Base-by-base conservation (phyloP, 1,139 yeast genomes). In the Candida tunisiensis region DNA sequence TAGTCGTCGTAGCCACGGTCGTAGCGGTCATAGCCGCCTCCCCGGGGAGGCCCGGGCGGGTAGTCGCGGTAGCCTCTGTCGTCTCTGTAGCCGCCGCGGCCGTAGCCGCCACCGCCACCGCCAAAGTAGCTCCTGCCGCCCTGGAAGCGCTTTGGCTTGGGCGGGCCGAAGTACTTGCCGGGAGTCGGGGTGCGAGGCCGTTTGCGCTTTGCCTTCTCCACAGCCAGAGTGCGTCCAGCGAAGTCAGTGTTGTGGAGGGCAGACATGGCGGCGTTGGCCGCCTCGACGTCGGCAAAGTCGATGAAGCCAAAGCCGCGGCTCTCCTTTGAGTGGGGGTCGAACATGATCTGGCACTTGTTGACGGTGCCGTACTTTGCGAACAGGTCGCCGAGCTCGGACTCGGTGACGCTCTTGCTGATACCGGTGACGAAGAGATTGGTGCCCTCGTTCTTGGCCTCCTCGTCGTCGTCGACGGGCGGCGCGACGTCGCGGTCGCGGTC, bases 171-270 rank as follows among this genome's bases (percentile, higher is more conserved):
- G 38, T 53, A 53, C 36, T 45, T 49, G 23, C 59, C 59, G n/a
- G 59, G 59, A 3, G 59, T 53, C 15, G 59, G 59, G 11, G 57
- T 49, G 24, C 56, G 44, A 21, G 59, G 55, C 22, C 57, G 40
- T 35, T 47, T 45, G 25, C 59, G 48, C 31, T 47, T 47, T 21
- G 59, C 59, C 33, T 42, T 42, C 29, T 54, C 57, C 22, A 53
- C 43, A 16, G 47, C 37, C 23, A 53, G 37, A 11, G 44, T 35
- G 25, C 47, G 39, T 16, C 58, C 59, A 8, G 44, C 49, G 13
- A 48, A 27, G 21, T 40, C 47, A 18, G 32, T 32, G 15, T 56
- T 56, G 25, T 45, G 39, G 17, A 52, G 39, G n/a, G 37, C 44
- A 23, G 35, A 38, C 14, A 50, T 31, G n/a, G 53, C 58, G 13